These are phyloP conservation scores for Paradendryphiella salina DNA, from an alignment of 2,329 filamentous ascomycete species.

Conservation along the genomic window DNA sequence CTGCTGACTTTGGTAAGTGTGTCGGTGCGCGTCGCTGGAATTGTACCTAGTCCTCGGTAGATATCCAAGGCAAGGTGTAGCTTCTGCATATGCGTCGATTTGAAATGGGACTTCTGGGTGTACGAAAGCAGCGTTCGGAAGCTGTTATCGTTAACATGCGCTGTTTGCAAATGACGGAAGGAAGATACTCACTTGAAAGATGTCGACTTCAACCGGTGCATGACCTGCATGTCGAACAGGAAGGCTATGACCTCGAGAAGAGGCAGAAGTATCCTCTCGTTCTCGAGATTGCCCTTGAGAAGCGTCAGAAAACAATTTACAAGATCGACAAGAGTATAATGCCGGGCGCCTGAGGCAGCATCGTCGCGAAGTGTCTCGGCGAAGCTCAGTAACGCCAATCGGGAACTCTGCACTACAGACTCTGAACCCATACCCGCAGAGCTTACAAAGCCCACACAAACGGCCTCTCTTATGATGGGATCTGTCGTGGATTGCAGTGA, in stretches of 20 bases:
- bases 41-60: conserved; percentile 70
- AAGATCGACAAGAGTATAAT: conserved; percentile 33
- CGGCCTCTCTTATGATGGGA: conserved; percentile 36
- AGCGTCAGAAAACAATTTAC: conserved; percentile 34
- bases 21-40: conserved; percentile 56
- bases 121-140: conserved; percentile 67
- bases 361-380: conserved; percentile 34
- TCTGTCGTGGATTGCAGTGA: conserved; percentile 19
- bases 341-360: not conserved
- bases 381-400: conserved; percentile 62
- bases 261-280: conserved; percentile 74
- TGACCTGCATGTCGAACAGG: conserved; percentile 57
- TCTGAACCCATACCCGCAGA: conserved; percentile 80
- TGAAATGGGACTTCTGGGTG: conserved; percentile 79
- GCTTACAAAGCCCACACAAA: conserved; percentile 70
- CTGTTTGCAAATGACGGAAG: not conserved
- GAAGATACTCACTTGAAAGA: conserved; percentile 58
- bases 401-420: conserved; percentile 69
- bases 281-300: conserved; percentile 39
- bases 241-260: conserved; percentile 77
- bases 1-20: conserved; percentile 70
- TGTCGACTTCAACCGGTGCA: conserved; percentile 45
- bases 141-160: conserved; percentile 22
- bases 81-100: conserved; percentile 79
- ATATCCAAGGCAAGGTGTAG: conserved; percentile 78